These are phyloP conservation scores for Curvularia verruculosa DNA, from an alignment of 2,329 filamentous ascomycete species.

Conservation along the genomic window DNA sequence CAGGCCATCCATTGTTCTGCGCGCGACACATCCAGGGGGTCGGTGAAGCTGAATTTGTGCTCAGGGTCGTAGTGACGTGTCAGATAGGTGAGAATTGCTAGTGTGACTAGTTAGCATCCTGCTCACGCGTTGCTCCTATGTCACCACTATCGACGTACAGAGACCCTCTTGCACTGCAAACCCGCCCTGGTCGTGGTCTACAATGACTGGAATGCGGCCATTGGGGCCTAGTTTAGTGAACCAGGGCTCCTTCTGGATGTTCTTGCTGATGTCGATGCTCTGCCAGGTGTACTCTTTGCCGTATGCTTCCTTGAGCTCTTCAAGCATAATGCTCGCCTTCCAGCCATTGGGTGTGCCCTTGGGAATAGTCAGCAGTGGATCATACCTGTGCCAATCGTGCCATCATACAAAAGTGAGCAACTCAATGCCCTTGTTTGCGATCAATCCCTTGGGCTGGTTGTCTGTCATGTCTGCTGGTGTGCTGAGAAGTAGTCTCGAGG, in stretches of 20 bases:
- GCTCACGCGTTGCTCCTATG: not conserved
- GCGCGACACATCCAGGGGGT: conserved; percentile 54
- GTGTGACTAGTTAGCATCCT: not conserved
- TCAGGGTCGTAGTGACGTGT: conserved; percentile 56
- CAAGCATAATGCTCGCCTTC: conserved; percentile 67
- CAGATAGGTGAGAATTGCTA: conserved; percentile 54
- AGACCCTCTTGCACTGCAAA: conserved; percentile 59
- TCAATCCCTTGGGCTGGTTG: conserved; percentile 60
- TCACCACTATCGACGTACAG: conserved; percentile 25
- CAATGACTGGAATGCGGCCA: conserved; percentile 68
- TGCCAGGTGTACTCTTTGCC: conserved; percentile 65
- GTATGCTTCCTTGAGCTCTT: conserved; percentile 71
- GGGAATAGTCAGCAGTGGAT: not conserved
- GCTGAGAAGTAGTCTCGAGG: conserved; percentile 22
- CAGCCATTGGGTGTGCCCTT: conserved; percentile 55
- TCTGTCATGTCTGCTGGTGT: conserved; percentile 34
- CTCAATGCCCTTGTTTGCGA: conserved; percentile 69
- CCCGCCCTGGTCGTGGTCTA: conserved; percentile 67
- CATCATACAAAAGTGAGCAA: conserved; percentile 59
- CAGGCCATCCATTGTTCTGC: conserved; percentile 69
- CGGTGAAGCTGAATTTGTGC: conserved; percentile 54
- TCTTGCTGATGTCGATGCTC: conserved; percentile 62
- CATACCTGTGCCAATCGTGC: not conserved
- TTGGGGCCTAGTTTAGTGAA: conserved; percentile 68
- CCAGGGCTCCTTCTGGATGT: conserved; percentile 72